These are phyloP conservation scores for Ogataea zsoltii DNA, from an alignment of 805 yeast genomes.

Conservation along the genomic window DNA sequence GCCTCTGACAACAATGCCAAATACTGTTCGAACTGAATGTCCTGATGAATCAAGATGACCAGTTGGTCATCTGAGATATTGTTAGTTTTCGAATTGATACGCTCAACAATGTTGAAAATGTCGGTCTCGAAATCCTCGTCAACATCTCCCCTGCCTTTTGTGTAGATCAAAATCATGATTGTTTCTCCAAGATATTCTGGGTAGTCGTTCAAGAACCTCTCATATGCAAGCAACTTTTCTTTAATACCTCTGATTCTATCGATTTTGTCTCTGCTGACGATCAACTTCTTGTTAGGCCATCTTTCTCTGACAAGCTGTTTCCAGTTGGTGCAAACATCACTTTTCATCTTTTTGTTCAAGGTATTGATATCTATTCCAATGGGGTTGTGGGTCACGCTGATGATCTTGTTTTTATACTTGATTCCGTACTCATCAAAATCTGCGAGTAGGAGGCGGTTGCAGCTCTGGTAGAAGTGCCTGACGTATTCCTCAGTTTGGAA, in stretches of 20 bases:
- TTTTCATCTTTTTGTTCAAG: slow-evolving; percentile 46
- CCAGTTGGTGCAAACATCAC: slow-evolving; percentile 59
- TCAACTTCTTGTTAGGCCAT: slow-evolving; percentile 70
- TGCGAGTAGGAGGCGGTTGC: slow-evolving; percentile 78
- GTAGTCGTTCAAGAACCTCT: slow-evolving; percentile 65
- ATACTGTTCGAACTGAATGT: slow-evolving; percentile 86
- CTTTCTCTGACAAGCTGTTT: slow-evolving; percentile 68
- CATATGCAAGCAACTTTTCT: slow-evolving; percentile 86
- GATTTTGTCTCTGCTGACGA: slow-evolving; percentile 86
- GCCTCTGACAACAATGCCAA: slow-evolving; percentile 85
- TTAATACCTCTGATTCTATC: slow-evolving; percentile 87
- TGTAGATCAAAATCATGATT: slow-evolving; percentile 80
- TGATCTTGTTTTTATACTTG: slow-evolving; percentile 58
- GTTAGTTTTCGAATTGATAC: slow-evolving; percentile 77
- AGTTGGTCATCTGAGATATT: slow-evolving; percentile 78
- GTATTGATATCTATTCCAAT: slow-evolving; percentile 77
- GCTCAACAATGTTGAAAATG: slow-evolving; percentile 72
- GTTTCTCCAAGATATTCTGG: slow-evolving; percentile 71
- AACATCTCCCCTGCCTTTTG: slow-evolving; percentile 48
- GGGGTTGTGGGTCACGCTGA: slow-evolving; percentile 60
- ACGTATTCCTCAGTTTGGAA: slow-evolving; percentile 94
- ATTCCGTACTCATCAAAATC: slow-evolving; percentile 70
- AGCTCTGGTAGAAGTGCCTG: slow-evolving; percentile 89
- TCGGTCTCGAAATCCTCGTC: slow-evolving; percentile 72
- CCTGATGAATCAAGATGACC: slow-evolving; percentile 84